phyloP scores from a whole-genome alignment of 768 basidiomycete species.

The Russula griseocarnosa region DNA sequence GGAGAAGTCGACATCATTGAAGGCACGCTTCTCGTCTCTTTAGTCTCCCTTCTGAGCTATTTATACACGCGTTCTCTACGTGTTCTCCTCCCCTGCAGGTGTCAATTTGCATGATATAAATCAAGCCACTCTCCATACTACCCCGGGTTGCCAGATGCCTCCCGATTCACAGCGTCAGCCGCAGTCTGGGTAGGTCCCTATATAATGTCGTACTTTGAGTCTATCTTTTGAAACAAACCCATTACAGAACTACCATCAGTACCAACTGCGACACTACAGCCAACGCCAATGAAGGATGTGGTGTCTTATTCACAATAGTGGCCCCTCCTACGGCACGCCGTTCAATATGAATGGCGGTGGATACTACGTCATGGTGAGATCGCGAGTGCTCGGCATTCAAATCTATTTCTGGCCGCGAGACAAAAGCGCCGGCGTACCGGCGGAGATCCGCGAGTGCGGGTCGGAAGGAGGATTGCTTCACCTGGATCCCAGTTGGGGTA shows the following conservation, averaged over 20 bases:
- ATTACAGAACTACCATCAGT: conserved; percentile 39
- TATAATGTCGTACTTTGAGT: not conserved
- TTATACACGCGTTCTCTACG: not conserved
- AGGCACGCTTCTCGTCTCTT: conserved; percentile 35
- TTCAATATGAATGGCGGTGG: conserved; percentile 58
- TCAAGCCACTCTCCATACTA: conserved; percentile 53
- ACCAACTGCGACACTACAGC: conserved; percentile 47
- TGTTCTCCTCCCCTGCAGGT: conserved; percentile 32
- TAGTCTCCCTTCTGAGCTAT: not conserved
- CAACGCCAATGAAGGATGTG: conserved; percentile 61
- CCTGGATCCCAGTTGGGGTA: conserved; percentile 44
- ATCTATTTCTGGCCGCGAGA: conserved; percentile 61
- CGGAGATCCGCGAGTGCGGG: conserved; percentile 35
- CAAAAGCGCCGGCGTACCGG: conserved; percentile 37
- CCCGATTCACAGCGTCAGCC: conserved; percentile 24
- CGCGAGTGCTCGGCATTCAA: conserved; percentile 42
- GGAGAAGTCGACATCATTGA: conserved; percentile 63
- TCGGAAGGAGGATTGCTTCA: conserved; percentile 6
- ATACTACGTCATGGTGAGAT: conserved; percentile 52
- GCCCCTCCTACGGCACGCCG: conserved; percentile 41
- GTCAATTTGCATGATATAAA: conserved; percentile 48
- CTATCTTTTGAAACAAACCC: not conserved
- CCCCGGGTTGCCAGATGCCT: conserved; percentile 42
- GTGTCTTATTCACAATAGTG: conserved; percentile 41
- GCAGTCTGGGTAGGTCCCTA: conserved; percentile 45